These are phyloP conservation scores for Hansenula sp. DNA, from an alignment of 1,139 yeast species.

Conservation along the genomic window DNA sequence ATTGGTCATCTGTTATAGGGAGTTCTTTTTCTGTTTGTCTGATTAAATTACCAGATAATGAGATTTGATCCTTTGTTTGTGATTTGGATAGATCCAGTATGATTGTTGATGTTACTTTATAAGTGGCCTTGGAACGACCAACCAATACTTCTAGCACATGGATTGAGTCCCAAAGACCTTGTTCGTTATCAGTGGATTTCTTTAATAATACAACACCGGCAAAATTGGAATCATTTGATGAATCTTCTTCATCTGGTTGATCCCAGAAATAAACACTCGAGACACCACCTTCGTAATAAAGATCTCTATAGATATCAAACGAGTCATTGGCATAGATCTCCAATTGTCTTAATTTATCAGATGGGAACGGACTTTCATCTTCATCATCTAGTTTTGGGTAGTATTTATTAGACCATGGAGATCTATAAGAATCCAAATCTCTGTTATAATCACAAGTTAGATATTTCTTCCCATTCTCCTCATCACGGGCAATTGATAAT, in stretches of 20 bases:
- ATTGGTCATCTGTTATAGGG: conserved; percentile 36
- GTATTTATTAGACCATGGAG: conserved; percentile 87
- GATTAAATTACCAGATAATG: conserved; percentile 78
- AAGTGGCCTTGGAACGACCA: conserved; percentile 44
- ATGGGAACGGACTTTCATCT: conserved; percentile 69
- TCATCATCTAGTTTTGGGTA: conserved; percentile 60
- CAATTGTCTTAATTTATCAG: conserved; percentile 59
- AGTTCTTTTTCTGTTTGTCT: conserved; percentile 63
- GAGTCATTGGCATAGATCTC: conserved; percentile 86
- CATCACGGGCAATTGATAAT: conserved; percentile 53
- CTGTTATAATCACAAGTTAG: conserved; percentile 92
- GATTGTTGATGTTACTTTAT: conserved; percentile 83
- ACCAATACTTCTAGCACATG: conserved; percentile 82
- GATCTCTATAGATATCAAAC: conserved; percentile 86
- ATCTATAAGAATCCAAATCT: conserved; percentile 88
- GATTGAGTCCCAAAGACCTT: conserved; percentile 84
- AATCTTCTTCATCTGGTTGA: conserved; percentile 47
- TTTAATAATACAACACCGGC: conserved; percentile 91
- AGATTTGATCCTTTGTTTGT: conserved; percentile 36
- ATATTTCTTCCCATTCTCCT: conserved; percentile 57
- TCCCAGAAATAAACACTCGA: conserved; percentile 96
- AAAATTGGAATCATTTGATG: conserved; percentile 47
- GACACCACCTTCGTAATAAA: conserved; percentile 91
- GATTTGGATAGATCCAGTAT: conserved; percentile 58
- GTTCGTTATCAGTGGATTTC: conserved; percentile 49